Evolutionary conservation across 257 asterid species (phyloP).

Genomic region (Ligustrum vulgare): DNA sequence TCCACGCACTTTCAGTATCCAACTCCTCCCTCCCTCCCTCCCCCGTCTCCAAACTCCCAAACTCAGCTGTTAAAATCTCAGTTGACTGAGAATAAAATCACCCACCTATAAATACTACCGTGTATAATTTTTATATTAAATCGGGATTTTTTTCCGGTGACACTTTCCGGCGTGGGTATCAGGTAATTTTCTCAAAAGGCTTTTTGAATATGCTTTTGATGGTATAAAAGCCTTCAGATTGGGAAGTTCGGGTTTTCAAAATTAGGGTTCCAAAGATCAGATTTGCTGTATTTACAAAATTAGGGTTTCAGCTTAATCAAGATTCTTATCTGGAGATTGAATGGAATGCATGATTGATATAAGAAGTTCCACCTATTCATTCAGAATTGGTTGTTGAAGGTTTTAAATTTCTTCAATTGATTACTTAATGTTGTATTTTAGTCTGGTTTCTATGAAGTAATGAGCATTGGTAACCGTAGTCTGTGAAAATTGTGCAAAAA

Average conservation of each 20-base stretch:
- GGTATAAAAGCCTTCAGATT: slow-evolving; percentile 9
- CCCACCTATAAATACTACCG: slow-evolving; percentile 14
- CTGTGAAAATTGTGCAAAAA: slow-evolving; percentile 10
- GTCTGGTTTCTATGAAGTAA: neutral
- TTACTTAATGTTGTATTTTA: neutral
- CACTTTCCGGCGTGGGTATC: slow-evolving; percentile 23
- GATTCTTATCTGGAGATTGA: slow-evolving; percentile 2
- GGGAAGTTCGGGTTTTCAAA: slow-evolving; percentile 12
- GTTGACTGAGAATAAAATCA: slow-evolving; percentile 49
- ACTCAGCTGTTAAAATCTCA: slow-evolving; percentile 39
- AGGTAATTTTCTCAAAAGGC: slow-evolving; percentile 23
- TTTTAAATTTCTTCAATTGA: slow-evolving; percentile 26
- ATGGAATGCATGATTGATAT: slow-evolving; percentile 6
- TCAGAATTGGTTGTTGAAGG: slow-evolving; percentile 22
- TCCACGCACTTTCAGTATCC: slow-evolving; percentile 60
- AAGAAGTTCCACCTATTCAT: slow-evolving; percentile 20
- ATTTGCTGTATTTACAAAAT: slow-evolving; percentile 21
- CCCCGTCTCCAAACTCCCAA: slow-evolving; percentile 3
- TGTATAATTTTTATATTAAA: neutral
- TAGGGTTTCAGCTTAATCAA: slow-evolving; percentile 22
- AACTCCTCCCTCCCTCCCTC: slow-evolving; percentile 35
- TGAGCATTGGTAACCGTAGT: neutral
- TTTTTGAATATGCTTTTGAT: slow-evolving; percentile 26
- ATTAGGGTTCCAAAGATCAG: slow-evolving; percentile 22
- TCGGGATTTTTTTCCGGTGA: slow-evolving; percentile 33